phyloP scores from a whole-genome alignment of 345 rosid genomes.

The Kandelia obovata region DNA sequence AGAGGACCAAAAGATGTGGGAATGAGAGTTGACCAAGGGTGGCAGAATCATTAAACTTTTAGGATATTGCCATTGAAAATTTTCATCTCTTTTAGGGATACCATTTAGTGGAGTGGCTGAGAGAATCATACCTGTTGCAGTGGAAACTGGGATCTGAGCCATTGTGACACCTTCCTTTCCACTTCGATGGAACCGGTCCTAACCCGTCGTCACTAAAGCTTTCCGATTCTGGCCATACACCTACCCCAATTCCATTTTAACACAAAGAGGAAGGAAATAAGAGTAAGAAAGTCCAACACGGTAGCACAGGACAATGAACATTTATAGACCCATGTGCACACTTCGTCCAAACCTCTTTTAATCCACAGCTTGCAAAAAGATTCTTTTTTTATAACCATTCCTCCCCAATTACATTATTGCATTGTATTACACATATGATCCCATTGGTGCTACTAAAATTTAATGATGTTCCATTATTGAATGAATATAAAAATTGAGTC shows the following conservation, averaged over 20 bases:
- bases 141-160: constrained; percentile 16
- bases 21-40: too few relatives aligned
- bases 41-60: background rate
- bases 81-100: background rate
- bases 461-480: too few relatives aligned
- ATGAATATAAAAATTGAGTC: too few relatives aligned
- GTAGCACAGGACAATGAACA: background rate
- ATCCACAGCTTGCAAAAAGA: too few relatives aligned
- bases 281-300: background rate
- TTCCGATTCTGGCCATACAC: constrained; percentile 33
- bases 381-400: too few relatives aligned
- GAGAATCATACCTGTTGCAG: constrained; percentile 24
- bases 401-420: too few relatives aligned
- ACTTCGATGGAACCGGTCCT: constrained; percentile 30
- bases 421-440: too few relatives aligned
- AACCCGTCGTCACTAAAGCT: constrained; percentile 31
- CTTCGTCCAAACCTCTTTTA: too few relatives aligned
- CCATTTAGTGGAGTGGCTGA: background rate
- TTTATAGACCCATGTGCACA: too few relatives aligned
- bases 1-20: too few relatives aligned
- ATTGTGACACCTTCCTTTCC: constrained; percentile 29
- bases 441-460: too few relatives aligned
- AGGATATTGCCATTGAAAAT: background rate
- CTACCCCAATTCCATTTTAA: constrained; percentile 5
- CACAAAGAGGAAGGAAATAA: background rate